A percentile compares a stretch with the other conserved stretches of the same genome.
These are phyloP conservation scores for Myxozyma monticola DNA, from an alignment of 805 yeast species.

Conservation along the genomic window DNA sequence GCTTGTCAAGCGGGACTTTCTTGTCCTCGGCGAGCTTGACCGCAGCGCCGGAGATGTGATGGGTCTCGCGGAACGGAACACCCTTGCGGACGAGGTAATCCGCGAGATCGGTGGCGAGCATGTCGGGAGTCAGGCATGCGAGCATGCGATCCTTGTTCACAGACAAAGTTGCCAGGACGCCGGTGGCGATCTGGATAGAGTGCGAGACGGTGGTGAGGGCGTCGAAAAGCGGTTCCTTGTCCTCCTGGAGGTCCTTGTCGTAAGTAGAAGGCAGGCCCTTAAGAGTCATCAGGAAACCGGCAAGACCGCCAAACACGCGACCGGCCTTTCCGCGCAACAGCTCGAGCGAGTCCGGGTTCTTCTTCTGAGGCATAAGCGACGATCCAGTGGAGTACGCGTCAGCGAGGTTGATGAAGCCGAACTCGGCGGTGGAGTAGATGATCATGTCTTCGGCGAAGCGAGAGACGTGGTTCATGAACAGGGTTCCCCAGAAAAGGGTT, in stretches of 20 bases:
- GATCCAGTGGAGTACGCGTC: slow-evolving; percentile 99
- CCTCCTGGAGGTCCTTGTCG: slow-evolving; percentile 98
- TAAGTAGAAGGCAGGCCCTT: slow-evolving; percentile 98
- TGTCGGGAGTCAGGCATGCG: slow-evolving; percentile 92
- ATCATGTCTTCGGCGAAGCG: slow-evolving; percentile 93
- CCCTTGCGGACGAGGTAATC: slow-evolving; percentile 97
- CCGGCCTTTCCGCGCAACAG: slow-evolving; percentile 96
- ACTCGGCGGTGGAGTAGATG: slow-evolving; percentile 95
- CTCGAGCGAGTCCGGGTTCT: slow-evolving; percentile 95
- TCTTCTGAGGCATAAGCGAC: slow-evolving; percentile 98
- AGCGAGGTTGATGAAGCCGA: slow-evolving; percentile 87
- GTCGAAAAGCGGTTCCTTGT: slow-evolving; percentile 97
- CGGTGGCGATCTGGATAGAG: slow-evolving; percentile 91
- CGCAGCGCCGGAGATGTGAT: slow-evolving; percentile 97
- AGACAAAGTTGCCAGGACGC: slow-evolving; percentile 84
- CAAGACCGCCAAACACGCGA: slow-evolving; percentile 89
- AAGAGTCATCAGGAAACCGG: slow-evolving; percentile 94
- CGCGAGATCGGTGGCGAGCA: slow-evolving; percentile 98
- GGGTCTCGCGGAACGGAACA: slow-evolving; percentile 98
- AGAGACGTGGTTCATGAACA: slow-evolving; percentile 94
- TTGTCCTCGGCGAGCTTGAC: slow-evolving; percentile 85
- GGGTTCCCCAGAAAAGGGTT: slow-evolving; percentile 89
- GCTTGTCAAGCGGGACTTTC: slow-evolving; percentile 81
- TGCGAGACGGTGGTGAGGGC: slow-evolving; percentile 87
- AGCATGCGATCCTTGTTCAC: slow-evolving; percentile 77